Evolutionary conservation across 139 green algal genomes (phyloP).

Genomic region (Microglena sp.): DNA sequence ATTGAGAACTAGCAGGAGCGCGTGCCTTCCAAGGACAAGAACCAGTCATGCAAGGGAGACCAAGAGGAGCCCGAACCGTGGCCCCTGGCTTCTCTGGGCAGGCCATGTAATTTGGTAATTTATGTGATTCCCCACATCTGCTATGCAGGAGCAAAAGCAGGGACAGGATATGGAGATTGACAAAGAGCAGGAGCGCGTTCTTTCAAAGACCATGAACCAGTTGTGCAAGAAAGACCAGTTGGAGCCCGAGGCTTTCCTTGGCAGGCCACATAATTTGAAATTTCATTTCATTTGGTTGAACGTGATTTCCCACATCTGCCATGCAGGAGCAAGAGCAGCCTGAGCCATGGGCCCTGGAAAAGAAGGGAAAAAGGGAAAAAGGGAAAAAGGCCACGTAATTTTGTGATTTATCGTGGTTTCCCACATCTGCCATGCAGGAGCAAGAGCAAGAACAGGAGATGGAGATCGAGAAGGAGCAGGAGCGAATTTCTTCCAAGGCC

Average conservation of each 20-base stretch:
- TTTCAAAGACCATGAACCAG: background rate
- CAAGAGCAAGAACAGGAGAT: background rate
- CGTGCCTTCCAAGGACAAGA: background rate
- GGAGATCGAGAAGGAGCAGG: background rate
- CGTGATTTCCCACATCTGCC: no score
- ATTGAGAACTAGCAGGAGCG: background rate
- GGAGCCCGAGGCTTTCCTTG: background rate
- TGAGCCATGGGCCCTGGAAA: no score
- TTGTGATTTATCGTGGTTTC: no score
- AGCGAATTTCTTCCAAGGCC: background rate
- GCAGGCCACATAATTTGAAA: no score
- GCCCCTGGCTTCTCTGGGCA: background rate
- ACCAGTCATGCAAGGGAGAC: background rate
- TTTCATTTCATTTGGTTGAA: no score
- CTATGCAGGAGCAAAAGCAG: background rate
- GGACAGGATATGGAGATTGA: background rate
- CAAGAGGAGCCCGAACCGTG: background rate
- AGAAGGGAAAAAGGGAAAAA: no score
- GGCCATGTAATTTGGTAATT: no score
- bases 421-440: no score
- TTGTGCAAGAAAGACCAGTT: background rate
- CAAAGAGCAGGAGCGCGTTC: background rate
- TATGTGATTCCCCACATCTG: no score
- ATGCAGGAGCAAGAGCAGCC: no score
- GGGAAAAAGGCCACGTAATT: no score